Base-by-base conservation (phyloP, 2,329 filamentous ascomycete species). In the Pseudohalonectria lignicola region DNA sequence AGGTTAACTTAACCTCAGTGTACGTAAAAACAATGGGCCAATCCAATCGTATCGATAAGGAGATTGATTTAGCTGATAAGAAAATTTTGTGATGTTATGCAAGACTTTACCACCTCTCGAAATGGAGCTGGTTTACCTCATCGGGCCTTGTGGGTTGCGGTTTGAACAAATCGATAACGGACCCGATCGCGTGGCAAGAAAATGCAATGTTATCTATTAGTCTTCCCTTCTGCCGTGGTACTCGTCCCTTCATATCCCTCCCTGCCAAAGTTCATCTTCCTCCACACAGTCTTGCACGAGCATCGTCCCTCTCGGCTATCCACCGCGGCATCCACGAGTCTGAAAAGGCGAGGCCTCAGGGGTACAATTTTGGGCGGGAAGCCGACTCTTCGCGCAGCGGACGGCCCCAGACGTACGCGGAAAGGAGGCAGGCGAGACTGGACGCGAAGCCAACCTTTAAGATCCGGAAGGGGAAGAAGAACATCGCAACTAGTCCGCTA, bases 391-490 rank as follows among this genome's bases (percentile, higher is more conserved):
- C n/a, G n/a, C n/a, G n/a, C n/a, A n/a, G n/a, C n/a, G n/a, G n/a
- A n/a, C n/a, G n/a, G n/a, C n/a, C n/a, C n/a, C n/a, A n/a, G n/a
- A n/a, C n/a, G n/a, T n/a, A n/a, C n/a, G n/a, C n/a, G n/a, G n/a
- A n/a, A n/a, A n/a, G n/a, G n/a, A n/a, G n/a, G n/a, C n/a, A n/a
- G 10, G 47, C 43, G 31, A 49, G 51, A 34, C 44, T 46, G 19
- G 49, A 46, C 30, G 39, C 45, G 36, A 51, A 40, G 16, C 51
- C 53, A 26, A 40, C 40, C 3, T 64, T 52, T 50, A 59, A 54
- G 33, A 57, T 67, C 35, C 49, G 48, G 30, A 71, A 65, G 46
- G 62, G 72, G 18, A 71, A 68, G 46, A 74, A 71, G 49, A 69
- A 73, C 47, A 56, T 76, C 63, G 19, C 57, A 64, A 41, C 59